phyloP scores from a whole-genome alignment of 352 stramenopile species.

The Phytophthora sansomeana region DNA sequence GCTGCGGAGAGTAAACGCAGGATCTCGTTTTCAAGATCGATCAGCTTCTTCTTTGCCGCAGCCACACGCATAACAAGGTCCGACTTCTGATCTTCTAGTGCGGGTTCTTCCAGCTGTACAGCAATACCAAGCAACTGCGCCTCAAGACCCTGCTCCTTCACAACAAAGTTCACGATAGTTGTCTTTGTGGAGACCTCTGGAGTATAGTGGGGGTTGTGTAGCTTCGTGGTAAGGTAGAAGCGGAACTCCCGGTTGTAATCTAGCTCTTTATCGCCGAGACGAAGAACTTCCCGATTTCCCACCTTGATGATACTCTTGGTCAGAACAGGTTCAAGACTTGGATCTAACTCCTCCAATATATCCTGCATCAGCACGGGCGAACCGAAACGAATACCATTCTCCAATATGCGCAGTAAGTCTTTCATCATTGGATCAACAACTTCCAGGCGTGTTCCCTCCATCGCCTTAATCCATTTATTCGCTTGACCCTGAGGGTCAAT shows the following conservation, averaged over 20 bases:
- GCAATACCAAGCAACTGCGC: constrained; percentile 95
- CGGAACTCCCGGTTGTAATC: constrained; percentile 96
- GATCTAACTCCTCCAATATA: constrained; percentile 96
- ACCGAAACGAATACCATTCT: constrained; percentile 95
- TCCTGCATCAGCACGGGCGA: constrained; percentile 95
- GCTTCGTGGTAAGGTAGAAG: constrained; percentile 97
- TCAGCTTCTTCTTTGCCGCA: constrained; percentile 94
- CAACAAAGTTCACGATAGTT: constrained; percentile 97
- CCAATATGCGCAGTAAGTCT: constrained; percentile 93
- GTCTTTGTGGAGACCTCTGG: constrained; percentile 96
- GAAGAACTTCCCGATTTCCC: constrained; percentile 94
- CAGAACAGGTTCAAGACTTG: constrained; percentile 93
- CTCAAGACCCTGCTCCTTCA: constrained; percentile 96
- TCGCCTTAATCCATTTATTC: constrained; percentile 97
- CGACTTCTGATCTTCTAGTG: constrained; percentile 95
- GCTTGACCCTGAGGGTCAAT: constrained; percentile 96
- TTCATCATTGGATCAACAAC: constrained; percentile 97
- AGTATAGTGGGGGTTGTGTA: constrained; percentile 96
- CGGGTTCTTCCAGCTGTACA: constrained; percentile 94
- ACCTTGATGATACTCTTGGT: constrained; percentile 96
- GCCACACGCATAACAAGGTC: constrained; percentile 92
- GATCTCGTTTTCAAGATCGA: constrained; percentile 97
- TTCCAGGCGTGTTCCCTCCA: constrained; percentile 90
- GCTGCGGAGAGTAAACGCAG: constrained; percentile 91
- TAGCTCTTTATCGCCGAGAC: constrained; percentile 95